Evolutionary conservation across 441 rosid genomes (phyloP).

Genomic region (Omphalea diandra): DNA sequence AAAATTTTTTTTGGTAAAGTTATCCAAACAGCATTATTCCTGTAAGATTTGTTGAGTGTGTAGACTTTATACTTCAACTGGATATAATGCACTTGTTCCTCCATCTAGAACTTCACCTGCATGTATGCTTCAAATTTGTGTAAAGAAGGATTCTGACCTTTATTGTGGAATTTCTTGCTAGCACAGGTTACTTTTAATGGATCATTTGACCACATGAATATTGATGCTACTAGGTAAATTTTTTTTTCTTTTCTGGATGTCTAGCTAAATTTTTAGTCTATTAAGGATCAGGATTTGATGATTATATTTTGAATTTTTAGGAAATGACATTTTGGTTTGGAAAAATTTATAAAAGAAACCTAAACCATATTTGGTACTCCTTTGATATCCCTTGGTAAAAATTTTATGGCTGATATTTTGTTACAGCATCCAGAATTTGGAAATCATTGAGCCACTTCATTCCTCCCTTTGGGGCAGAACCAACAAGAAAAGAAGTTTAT

Average conservation of each 20-base stretch:
- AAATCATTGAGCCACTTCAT: conserved; percentile 85
- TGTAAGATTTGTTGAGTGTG: background rate
- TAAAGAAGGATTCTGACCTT: conserved; percentile 10
- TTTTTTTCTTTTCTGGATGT: conserved; percentile 21
- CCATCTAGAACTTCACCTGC: background rate
- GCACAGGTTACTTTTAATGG: conserved; percentile 95
- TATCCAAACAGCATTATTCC: conserved; percentile 1
- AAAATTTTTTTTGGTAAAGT: background rate
- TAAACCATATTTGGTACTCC: background rate
- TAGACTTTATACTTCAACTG: conserved; percentile 2
- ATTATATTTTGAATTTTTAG: background rate
- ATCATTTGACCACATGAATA: conserved; percentile 95
- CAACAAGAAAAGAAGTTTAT: conserved; percentile 91
- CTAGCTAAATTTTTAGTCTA: conserved; percentile 17
- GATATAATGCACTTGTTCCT: background rate
- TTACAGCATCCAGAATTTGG: conserved; percentile 90
- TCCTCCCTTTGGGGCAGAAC: conserved; percentile 85
- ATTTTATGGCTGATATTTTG: conserved; percentile 26
- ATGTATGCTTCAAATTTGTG: background rate
- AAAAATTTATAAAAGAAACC: conserved; percentile 2
- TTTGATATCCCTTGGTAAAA: conserved; percentile 19
- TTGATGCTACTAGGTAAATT: conserved; percentile 89
- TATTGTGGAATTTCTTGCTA: conserved; percentile 13
- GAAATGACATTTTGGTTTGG: background rate
- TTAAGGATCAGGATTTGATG: background rate